Conservation (phyloP, 2,329 filamentous ascomycete species). For the Paraconiothyrium sp. region DNA sequence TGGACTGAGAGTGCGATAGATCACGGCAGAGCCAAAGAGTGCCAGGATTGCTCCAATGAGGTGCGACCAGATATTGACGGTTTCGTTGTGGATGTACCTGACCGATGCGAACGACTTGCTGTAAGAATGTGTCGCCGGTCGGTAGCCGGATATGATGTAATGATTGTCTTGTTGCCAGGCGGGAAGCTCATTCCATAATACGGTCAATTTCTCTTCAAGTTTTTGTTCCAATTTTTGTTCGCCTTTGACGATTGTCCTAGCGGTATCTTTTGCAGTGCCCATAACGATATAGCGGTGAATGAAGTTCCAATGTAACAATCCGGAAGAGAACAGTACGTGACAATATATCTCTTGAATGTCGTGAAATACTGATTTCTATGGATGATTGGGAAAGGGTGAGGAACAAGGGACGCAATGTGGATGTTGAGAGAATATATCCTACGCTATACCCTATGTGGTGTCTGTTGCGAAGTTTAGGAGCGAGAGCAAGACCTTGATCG, state of each 20-base stretch:
- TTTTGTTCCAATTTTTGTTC: constrained; percentile 43
- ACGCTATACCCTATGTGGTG: constrained; percentile 9
- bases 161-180: constrained; percentile 70
- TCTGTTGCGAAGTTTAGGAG: constrained; percentile 1
- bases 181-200: constrained; percentile 55
- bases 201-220: constrained; percentile 59
- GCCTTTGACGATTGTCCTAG: constrained; percentile 23
- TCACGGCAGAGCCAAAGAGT: constrained; percentile 26
- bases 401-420: not conserved
- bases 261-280: constrained; percentile 34
- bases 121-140: constrained; percentile 70
- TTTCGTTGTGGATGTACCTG: constrained; percentile 72
- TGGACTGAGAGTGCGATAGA: constrained; percentile 38
- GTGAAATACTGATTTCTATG: not conserved
- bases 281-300: constrained; percentile 22
- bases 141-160: constrained; percentile 73
- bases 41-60: constrained; percentile 56
- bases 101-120: constrained; percentile 66
- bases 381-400: not conserved
- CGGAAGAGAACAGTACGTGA: not conserved
- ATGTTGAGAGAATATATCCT: constrained; percentile 6
- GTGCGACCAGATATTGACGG: constrained; percentile 77
- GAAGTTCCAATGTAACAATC: not conserved
- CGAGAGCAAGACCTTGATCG: not conserved
- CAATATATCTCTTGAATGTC: not conserved